phyloP scores from a whole-genome alignment of 2,329 filamentous ascomycete genomes.

The Tolypocladium amazonense region DNA sequence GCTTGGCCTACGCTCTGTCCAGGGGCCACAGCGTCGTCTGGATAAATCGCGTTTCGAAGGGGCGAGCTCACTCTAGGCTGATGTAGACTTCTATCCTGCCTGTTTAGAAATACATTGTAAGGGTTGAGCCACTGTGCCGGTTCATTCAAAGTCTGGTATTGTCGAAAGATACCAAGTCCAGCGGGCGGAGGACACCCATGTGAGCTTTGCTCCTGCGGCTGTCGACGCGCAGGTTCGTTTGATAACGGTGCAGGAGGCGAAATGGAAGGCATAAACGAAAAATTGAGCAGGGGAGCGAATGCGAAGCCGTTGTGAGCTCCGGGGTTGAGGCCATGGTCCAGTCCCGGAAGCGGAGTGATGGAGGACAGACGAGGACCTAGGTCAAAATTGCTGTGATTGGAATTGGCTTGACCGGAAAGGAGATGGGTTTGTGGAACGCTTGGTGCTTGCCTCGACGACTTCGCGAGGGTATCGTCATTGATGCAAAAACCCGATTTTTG shows the following conservation, averaged over 20 bases:
- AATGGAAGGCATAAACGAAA: neutral
- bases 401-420: neutral
- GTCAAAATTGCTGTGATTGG: slow-evolving; percentile 1
- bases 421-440: neutral
- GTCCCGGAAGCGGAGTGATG: slow-evolving; percentile 9
- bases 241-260: neutral
- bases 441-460: neutral
- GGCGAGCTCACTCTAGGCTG: slow-evolving; percentile 17
- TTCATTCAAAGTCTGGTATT: neutral
- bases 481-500: slow-evolving; percentile 18
- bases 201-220: neutral
- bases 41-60: slow-evolving; percentile 10
- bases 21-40: neutral
- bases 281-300: slow-evolving; percentile 8
- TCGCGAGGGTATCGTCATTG: slow-evolving; percentile 6
- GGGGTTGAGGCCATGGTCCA: neutral
- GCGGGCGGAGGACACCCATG: neutral
- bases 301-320: slow-evolving; percentile 3
- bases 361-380: slow-evolving; percentile 15
- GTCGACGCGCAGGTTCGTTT: neutral
- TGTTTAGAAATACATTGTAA: slow-evolving; percentile 11
- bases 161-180: neutral
- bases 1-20: neutral
- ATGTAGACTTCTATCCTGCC: slow-evolving; percentile 5
- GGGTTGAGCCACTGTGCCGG: slow-evolving; percentile 10